Evolutionary conservation across 2,329 filamentous ascomycete genomes (phyloP).

Genomic region (Clonostachys solani): DNA sequence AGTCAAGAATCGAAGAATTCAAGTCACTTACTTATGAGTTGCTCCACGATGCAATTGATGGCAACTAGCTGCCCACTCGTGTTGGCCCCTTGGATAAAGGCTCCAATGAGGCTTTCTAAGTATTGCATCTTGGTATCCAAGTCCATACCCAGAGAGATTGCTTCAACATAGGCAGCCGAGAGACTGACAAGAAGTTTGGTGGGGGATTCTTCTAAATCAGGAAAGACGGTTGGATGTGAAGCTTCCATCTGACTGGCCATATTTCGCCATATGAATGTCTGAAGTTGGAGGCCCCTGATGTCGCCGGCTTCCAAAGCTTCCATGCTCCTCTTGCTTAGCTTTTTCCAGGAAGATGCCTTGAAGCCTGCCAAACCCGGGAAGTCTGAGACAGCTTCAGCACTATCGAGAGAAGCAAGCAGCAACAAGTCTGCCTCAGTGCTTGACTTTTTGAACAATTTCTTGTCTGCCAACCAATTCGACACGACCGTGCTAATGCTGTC

Average conservation of each 20-base stretch:
- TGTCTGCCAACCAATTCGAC: conserved; percentile 18
- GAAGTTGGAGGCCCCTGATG: conserved; percentile 38
- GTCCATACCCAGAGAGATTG: conserved; percentile 24
- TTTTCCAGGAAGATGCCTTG: conserved; percentile 17
- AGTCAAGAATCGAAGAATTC: too few species aligned
- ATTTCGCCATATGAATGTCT: conserved; percentile 34
- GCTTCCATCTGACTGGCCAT: conserved; percentile 23
- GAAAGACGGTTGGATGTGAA: conserved; percentile 25
- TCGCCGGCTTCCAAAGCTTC: conserved; percentile 26
- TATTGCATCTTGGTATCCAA: conserved; percentile 27
- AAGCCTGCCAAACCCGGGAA: conserved; percentile 12
- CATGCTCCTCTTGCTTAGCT: conserved; percentile 26
- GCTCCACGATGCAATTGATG: conserved; percentile 33
- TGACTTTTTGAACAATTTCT: conserved; percentile 17
- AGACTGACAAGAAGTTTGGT: conserved; percentile 20
- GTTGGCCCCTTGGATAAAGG: conserved; percentile 19
- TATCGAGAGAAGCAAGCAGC: conserved; percentile 26
- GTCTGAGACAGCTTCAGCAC: conserved; percentile 13
- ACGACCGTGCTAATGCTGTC: conserved; percentile 12
- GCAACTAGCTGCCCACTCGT: conserved; percentile 36
- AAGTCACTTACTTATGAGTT: conserved; percentile 27
- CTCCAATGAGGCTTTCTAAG: conserved; percentile 27
- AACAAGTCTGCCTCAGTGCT: conserved; percentile 13
- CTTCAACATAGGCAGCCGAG: conserved; percentile 20
- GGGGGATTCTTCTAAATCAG: conserved; percentile 18